Base-by-base conservation (phyloP, 2,329 filamentous ascomycete species). In the Chrysoporthe cubensis region DNA sequence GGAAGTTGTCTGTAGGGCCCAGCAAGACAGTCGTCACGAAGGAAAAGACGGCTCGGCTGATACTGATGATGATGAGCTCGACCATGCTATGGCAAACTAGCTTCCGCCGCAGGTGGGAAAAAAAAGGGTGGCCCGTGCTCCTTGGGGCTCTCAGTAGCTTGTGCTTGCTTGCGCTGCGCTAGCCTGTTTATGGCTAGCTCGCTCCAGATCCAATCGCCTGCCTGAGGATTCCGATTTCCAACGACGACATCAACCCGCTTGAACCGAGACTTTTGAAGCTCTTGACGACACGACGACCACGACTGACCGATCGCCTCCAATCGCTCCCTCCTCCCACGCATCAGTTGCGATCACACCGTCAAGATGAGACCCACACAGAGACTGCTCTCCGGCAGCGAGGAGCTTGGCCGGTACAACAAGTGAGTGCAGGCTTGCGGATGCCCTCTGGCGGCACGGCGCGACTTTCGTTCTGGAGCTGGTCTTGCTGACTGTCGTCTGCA, bases 291-390 rank as follows among this genome's bases (percentile, higher is more conserved):
- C 48, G 44, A 48, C n/a, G 34, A 50, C 9, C 44, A 57, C 63
- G 58, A 42, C 46, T 13, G 4, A 37, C 54, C 18, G 54, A 40
- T n/a, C 18, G 42, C 66, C 70, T 67, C 66, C 74, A 74, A 77
- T 77, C 76, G 76, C 76, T 69, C 69, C 42, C 43, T 48, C 66
- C 66, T 70, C 62, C 64, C 71, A 71, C 26, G 26, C 73, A 67
- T 73, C 74, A 72, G 73, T 75, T 73, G 73, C 73, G 66, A 57
- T 44, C 52, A 62, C 60, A 71, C 63, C 70, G 66, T 70, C 77
- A 82, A 71, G 56, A 85, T 85, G 83, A 80, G 78, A 73, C 82
- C 83, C 73, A 81, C 82, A 74, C 81, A 82, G 75, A 75, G 73
- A 70, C 78, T 83, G 69, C 74, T 75, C 69, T 75, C 76, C 64